Percentiles rank a stretch among this genome's conserved stretches.
Conservation (phyloP, 306 rosid genomes). For the Vigna hirtella region DNA sequence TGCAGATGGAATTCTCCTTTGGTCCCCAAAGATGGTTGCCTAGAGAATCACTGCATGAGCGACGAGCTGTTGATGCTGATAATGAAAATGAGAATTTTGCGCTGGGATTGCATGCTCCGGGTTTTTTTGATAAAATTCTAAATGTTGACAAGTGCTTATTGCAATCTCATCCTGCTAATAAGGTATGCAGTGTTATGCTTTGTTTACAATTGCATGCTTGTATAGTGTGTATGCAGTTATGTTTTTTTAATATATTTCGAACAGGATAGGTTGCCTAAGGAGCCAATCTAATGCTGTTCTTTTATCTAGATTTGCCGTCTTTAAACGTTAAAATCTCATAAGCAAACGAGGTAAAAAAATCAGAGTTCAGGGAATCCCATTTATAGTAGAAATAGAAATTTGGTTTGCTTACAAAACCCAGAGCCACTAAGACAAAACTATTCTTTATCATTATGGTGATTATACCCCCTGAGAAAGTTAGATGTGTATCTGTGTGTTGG, state of each 20-base stretch:
- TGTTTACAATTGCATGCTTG: background rate
- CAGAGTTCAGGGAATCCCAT: background rate
- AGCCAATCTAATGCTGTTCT: background rate
- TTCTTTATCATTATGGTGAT: background rate
- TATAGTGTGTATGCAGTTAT: background rate
- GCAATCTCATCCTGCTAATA: constrained; percentile 80
- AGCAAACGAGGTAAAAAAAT: background rate
- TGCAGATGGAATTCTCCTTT: constrained; percentile 98
- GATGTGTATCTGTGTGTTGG: background rate
- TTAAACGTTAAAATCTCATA: background rate
- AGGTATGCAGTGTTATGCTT: constrained; percentile 51
- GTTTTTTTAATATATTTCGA: background rate
- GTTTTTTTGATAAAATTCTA: constrained; percentile 78
- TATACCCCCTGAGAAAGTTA: constrained; percentile 11
- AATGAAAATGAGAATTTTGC: constrained; percentile 62
- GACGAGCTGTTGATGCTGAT: constrained; percentile 51
- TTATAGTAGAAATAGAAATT: background rate
- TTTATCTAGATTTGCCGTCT: background rate
- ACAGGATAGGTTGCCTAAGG: background rate
- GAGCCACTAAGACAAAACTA: background rate
- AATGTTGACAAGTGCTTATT: constrained; percentile 81
- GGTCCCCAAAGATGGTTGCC: constrained; percentile 83
- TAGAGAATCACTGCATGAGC: constrained; percentile 59
- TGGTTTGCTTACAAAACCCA: background rate
- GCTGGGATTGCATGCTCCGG: constrained; percentile 87